Conservation (phyloP, 73 alveolate species). For the Paramecium pentaurelia region DNA sequence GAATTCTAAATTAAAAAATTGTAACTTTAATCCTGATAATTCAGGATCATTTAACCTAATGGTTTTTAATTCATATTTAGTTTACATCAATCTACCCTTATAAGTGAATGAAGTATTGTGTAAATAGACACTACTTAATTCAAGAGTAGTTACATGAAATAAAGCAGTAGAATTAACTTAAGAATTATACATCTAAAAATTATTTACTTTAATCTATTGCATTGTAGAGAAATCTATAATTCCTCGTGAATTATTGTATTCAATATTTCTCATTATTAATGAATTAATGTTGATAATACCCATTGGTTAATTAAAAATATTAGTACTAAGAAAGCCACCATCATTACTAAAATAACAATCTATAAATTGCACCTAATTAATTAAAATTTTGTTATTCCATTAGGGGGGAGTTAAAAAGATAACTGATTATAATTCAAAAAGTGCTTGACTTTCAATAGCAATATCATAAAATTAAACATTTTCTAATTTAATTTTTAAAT, state of each 20-base stretch:
- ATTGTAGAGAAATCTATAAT: neutral
- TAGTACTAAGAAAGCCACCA: neutral
- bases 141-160: neutral
- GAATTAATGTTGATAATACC: neutral
- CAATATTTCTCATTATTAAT: neutral
- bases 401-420: neutral
- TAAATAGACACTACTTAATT: neutral
- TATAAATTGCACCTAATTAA: neutral
- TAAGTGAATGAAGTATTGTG: neutral
- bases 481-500: neutral
- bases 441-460: neutral
- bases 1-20: neutral
- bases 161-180: neutral
- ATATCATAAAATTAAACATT: neutral
- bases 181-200: neutral
- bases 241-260: conserved; percentile 12
- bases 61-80: neutral
- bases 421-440: neutral
- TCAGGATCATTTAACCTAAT: neutral
- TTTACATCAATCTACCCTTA: neutral
- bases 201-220: neutral
- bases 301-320: neutral
- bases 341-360: neutral
- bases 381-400: neutral
- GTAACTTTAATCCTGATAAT: neutral